These are phyloP conservation scores for Nitzschia sp. DNA, from an alignment of 108 stramenopile genomes.

Conservation along the genomic window DNA sequence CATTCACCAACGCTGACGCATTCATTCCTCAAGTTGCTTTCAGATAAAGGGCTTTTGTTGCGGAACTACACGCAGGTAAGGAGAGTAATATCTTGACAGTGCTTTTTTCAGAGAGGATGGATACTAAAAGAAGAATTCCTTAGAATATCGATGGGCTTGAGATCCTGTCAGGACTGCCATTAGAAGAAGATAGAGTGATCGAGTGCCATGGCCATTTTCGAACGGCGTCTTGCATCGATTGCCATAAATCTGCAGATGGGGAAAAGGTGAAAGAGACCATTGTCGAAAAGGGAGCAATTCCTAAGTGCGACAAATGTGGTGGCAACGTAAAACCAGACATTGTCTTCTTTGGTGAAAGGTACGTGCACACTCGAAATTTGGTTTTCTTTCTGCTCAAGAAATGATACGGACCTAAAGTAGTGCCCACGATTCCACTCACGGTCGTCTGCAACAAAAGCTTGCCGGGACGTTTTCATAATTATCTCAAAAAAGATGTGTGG, in stretches of 20 bases:
- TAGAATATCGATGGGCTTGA: conserved; percentile 97
- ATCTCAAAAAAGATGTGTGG: conserved; percentile 52
- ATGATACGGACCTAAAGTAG: background rate
- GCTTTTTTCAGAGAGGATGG: background rate
- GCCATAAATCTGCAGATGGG: conserved; percentile 44
- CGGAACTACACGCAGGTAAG: conserved; percentile 74
- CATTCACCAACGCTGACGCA: conserved; percentile 89
- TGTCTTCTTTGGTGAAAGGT: conserved; percentile 97
- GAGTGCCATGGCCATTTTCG: conserved; percentile 95
- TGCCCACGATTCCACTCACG: conserved; percentile 70
- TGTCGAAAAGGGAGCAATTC: conserved; percentile 52
- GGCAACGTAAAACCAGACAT: conserved; percentile 94
- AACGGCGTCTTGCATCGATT: conserved; percentile 65
- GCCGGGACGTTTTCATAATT: conserved; percentile 60
- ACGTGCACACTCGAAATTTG: background rate
- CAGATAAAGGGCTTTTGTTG: conserved; percentile 71
- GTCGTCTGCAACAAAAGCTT: conserved; percentile 94
- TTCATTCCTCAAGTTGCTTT: conserved; percentile 83
- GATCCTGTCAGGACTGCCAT: conserved; percentile 71
- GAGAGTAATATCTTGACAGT: background rate
- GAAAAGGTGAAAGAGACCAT: conserved; percentile 61
- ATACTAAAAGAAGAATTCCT: too few relatives aligned
- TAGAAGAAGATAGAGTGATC: conserved; percentile 77
- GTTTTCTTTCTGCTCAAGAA: background rate
- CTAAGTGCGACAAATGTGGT: conserved; percentile 66